A percentile compares a stretch with the other conserved stretches of the same genome.
Evolutionary conservation across 805 yeast genomes (phyloP).

Genomic region (Pichia californica): DNA sequence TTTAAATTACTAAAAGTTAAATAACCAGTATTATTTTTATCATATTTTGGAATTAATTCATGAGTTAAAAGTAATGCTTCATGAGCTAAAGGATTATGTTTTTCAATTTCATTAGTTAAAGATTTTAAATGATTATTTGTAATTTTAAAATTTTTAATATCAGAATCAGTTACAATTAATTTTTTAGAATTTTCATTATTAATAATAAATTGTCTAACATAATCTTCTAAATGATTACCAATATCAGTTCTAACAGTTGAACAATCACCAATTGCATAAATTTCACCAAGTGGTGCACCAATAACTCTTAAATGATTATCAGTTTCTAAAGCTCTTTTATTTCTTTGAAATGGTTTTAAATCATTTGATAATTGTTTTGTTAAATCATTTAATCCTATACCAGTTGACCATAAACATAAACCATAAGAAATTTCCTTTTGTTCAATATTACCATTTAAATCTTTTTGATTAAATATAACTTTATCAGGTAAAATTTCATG

Average conservation of each 20-base stretch:
- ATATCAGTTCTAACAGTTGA: constrained; percentile 60
- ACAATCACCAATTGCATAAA: constrained; percentile 63
- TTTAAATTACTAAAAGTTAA: constrained; percentile 45
- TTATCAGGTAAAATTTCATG: constrained; percentile 67
- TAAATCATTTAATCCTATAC: constrained; percentile 60
- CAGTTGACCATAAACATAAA: constrained; percentile 70
- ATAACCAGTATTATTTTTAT: constrained; percentile 40
- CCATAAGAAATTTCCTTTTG: constrained; percentile 56
- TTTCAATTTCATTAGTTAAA: constrained; percentile 41
- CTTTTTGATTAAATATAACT: constrained; percentile 51
- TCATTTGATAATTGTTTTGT: constrained; percentile 48
- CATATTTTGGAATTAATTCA: constrained; percentile 48
- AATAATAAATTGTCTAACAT: constrained; percentile 97
- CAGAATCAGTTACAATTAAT: constrained; percentile 41
- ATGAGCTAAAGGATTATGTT: constrained; percentile 50
- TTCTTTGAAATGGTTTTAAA: constrained; percentile 45
- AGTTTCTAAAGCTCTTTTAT: constrained; percentile 68
- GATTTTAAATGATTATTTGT: constrained; percentile 43
- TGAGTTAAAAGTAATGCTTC: constrained; percentile 48
- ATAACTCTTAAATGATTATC: constrained; percentile 65
- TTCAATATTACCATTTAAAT: constrained; percentile 34
- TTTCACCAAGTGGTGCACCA: constrained; percentile 63
- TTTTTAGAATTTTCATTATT: constrained; percentile 58
- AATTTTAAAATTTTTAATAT: constrained; percentile 42
- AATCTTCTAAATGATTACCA: constrained; percentile 76